phyloP scores from a whole-genome alignment of 2,329 filamentous ascomycete species.

The Clarireedia monteithiana region DNA sequence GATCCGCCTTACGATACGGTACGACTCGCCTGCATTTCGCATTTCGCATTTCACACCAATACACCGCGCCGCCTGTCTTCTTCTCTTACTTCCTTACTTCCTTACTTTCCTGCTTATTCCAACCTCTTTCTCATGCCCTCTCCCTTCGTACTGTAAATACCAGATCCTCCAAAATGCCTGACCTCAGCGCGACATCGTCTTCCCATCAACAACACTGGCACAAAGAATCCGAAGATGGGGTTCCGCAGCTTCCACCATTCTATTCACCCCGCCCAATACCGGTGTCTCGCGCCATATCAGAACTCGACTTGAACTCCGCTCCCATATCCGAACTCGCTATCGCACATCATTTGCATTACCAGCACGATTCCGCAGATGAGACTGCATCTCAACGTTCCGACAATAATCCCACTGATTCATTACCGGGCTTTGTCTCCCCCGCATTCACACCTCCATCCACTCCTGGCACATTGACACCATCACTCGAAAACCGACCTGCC shows the following conservation, averaged over 20 bases:
- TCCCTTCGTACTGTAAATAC: background rate
- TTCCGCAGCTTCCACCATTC: constrained; percentile 27
- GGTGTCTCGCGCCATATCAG: constrained; percentile 29
- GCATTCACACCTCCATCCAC: constrained; percentile 70
- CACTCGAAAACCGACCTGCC: constrained; percentile 28
- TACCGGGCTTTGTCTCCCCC: constrained; percentile 62
- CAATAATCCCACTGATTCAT: constrained; percentile 6
- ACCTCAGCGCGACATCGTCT: constrained; percentile 9
- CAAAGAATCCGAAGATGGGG: constrained; percentile 17
- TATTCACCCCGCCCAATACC: constrained; percentile 30
- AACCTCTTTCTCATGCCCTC: background rate
- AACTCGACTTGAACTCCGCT: constrained; percentile 26
- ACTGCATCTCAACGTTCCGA: background rate
- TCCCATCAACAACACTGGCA: constrained; percentile 12
- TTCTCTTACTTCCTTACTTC: background rate
- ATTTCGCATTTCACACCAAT: no score
- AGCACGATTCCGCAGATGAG: constrained; percentile 9
- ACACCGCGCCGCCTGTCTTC: background rate
- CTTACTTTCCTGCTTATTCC: background rate
- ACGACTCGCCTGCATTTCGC: no score
- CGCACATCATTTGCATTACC: constrained; percentile 6
- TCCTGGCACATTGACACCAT: constrained; percentile 49
- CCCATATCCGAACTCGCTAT: constrained; percentile 9
- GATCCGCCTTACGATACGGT: no score
- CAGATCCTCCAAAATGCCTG: constrained; percentile 11